Evolutionary conservation across 1,139 yeast species (phyloP).

Genomic region (Suhomyces anneliseae): DNA sequence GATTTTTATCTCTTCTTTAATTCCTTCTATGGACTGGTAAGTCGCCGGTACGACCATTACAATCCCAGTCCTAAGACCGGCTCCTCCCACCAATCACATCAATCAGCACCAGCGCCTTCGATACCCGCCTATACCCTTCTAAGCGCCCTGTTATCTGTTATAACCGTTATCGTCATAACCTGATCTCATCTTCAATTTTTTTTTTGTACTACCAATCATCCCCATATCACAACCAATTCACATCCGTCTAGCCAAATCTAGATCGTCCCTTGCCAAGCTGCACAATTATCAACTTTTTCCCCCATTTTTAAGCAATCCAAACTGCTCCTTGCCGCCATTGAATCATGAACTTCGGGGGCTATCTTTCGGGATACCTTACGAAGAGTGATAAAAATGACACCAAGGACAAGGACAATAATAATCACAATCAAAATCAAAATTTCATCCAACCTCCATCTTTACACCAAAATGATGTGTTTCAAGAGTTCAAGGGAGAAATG

Average conservation of each 20-base stretch:
- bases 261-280: too few species aligned
- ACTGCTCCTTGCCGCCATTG: not conserved
- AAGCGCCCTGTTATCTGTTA: too few species aligned
- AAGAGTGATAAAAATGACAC: constrained; percentile 15
- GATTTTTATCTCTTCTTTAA: constrained; percentile 2
- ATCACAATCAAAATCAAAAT: too few species aligned
- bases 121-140: not conserved
- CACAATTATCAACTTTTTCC: not conserved
- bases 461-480: too few species aligned
- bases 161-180: too few species aligned
- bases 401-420: not conserved
- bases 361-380: constrained; percentile 24
- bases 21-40: not conserved
- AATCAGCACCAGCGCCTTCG: not conserved
- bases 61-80: not conserved
- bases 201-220: too few species aligned
- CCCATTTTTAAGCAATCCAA: not conserved
- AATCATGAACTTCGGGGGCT: constrained; percentile 34
- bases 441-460: too few species aligned
- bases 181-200: too few species aligned
- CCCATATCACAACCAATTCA: too few species aligned
- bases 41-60: not conserved
- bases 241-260: too few species aligned
- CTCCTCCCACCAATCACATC: not conserved
- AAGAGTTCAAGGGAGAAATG: constrained; percentile 16